Base-by-base conservation (phyloP, 225 moss, liverwort and hornwort genomes). In the Physcomitrellopsis africana region DNA sequence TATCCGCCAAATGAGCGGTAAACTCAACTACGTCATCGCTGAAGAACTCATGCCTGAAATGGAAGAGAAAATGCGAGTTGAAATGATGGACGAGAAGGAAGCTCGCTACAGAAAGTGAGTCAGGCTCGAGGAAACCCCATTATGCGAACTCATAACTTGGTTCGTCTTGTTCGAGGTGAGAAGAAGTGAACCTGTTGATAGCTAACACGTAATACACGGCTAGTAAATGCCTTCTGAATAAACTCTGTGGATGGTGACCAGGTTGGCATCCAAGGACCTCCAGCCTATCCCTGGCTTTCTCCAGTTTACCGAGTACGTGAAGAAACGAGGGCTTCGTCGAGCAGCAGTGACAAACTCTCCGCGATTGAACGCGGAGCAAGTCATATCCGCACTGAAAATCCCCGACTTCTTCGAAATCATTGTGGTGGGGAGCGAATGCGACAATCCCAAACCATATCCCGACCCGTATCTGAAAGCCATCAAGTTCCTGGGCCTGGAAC, bases 341-440 rank as follows among this genome's bases (percentile, higher is more conserved):
- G 97, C 93, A 70, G 94, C 94, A n/a, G 91, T 97, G 32, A 94
- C 97, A 16, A 94, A 97, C 64, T 91, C 97, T 26, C 94, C 94
- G 0, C 76, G 91, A 60, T 79, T 88, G 43, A 97, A 97, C 18
- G 96, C 94, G 3, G 90, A 93, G 79, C 94, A 93, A 89, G 92
- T 97, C 0, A 86, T 97, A n/a, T 79, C 76, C 6, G 81, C 86
- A 11, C 72, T 93, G 32, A 77, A 87, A 0, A 83, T 97, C 10
- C 71, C 82, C 8, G 85, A 77, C 19, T 94, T 97, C 74, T 97
- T 97, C 65, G 94, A 97, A 37, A 72, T 86, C 11, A 79, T 97
- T 26, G 94, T 97, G 27, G 90, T 93, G 52, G 97, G 97, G 2
- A 76, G 81, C 58, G 97, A 97, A 79, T 97, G 97, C 73, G 89